Conservation (phyloP, 257 asterid species). For the Thymus mandschuricus region DNA sequence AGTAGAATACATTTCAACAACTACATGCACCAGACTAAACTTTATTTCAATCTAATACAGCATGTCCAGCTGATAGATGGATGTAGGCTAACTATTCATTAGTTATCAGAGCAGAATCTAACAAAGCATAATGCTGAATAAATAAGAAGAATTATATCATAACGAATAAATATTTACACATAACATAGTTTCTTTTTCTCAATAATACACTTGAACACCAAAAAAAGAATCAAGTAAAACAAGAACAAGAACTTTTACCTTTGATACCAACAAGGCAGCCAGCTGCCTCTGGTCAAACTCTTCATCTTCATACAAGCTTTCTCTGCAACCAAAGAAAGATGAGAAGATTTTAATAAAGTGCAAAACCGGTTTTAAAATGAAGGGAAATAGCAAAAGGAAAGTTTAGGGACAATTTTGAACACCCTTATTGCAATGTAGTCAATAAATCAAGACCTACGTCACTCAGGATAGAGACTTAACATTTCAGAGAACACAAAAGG, state of each 20-base stretch:
- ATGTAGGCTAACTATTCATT: background rate
- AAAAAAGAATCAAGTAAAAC: background rate
- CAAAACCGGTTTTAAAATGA: slow-evolving; percentile 13
- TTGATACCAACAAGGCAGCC: slow-evolving; percentile 87
- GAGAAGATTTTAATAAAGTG: background rate
- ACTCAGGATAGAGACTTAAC: background rate
- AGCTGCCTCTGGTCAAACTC: slow-evolving; percentile 74
- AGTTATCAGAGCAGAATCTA: background rate
- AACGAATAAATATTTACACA: background rate
- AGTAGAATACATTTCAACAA: background rate
- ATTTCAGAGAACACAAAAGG: background rate
- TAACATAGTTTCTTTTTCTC: background rate
- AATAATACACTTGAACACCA: background rate
- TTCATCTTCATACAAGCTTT: slow-evolving; percentile 79
- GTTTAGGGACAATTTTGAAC: slow-evolving; percentile 12
- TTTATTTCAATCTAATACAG: background rate
- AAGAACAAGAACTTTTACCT: slow-evolving; percentile 47
- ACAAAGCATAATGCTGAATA: background rate
- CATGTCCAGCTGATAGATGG: background rate
- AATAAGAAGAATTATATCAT: background rate
- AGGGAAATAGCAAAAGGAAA: background rate
- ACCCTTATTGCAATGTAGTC: slow-evolving; percentile 1
- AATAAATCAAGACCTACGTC: background rate
- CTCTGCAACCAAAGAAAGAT: slow-evolving; percentile 43
- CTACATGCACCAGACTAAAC: background rate